phyloP scores from a whole-genome alignment of 306 rosid genomes.

The Cicer yamashitae region DNA sequence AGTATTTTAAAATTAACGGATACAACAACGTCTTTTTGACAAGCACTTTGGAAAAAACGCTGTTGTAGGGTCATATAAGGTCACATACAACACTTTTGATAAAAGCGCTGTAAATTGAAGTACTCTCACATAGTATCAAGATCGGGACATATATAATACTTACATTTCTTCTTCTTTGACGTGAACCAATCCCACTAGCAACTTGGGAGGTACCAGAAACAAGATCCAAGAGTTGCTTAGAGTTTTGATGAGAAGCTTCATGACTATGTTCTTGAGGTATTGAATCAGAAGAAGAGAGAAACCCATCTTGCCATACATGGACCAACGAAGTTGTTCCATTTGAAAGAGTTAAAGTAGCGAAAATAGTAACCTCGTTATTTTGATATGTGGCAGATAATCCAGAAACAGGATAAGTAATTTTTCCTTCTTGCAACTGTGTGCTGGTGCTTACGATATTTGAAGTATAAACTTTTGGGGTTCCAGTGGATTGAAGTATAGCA shows the following conservation, averaged over 20 bases:
- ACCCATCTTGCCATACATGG: constrained; percentile 80
- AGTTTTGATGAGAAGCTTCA: constrained; percentile 18
- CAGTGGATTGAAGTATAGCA: constrained; percentile 49
- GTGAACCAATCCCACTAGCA: constrained; percentile 32
- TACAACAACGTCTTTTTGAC: no score
- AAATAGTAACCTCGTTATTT: constrained; percentile 61
- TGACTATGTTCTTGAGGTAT: constrained; percentile 39
- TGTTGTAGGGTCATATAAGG: no score
- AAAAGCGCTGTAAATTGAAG: no score
- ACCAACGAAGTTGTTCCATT: constrained; percentile 45
- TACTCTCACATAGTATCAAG: no score
- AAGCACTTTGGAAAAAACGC: no score
- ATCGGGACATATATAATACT: constrained; percentile 20
- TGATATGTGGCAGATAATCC: constrained; percentile 41
- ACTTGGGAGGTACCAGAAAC: constrained; percentile 58
- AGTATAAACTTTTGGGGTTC: constrained; percentile 31
- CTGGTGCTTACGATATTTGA: neutral
- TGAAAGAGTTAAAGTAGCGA: constrained; percentile 63
- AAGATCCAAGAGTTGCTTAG: constrained; percentile 58
- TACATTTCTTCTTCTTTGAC: constrained; percentile 59
- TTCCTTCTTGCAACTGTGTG: constrained; percentile 51
- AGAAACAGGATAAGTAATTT: constrained; percentile 40
- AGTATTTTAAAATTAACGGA: no score
- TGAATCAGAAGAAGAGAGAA: constrained; percentile 41
- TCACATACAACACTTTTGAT: no score